Evolutionary conservation across 2,329 filamentous ascomycete genomes (phyloP).

Genomic region (Aschersonia sp.): DNA sequence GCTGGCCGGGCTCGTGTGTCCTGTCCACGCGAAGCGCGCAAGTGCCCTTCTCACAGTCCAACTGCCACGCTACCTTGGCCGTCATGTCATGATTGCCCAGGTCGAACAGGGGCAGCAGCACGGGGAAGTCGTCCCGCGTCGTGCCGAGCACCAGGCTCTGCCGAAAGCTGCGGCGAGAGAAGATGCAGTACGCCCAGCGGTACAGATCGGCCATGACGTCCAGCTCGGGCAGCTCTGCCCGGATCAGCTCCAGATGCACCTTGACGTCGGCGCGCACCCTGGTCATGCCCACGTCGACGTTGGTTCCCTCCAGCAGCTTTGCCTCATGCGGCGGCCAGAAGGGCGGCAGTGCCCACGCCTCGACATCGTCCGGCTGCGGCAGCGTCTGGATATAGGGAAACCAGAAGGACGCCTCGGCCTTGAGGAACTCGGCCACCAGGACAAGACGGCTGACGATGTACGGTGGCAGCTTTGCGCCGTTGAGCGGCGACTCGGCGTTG

Average conservation of each 20-base stretch:
- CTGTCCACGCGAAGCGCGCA: constrained; percentile 30
- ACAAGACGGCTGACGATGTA: constrained; percentile 55
- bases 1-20: constrained; percentile 33
- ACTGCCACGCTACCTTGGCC: constrained; percentile 44
- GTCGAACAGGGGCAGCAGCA: constrained; percentile 58
- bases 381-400: constrained; percentile 51
- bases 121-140: constrained; percentile 40
- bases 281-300: constrained; percentile 31
- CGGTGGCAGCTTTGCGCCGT: constrained; percentile 28
- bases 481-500: constrained; percentile 33
- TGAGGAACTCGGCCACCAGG: constrained; percentile 52
- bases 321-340: constrained; percentile 50
- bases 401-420: constrained; percentile 47
- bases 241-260: constrained; percentile 16
- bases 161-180: constrained; percentile 50
- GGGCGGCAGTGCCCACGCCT: constrained; percentile 40
- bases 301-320: constrained; percentile 39
- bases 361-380: constrained; percentile 38
- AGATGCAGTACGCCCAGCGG: constrained; percentile 50
- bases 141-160: constrained; percentile 37
- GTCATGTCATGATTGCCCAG: constrained; percentile 56
- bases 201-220: constrained; percentile 37
- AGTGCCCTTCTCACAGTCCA: constrained; percentile 19
- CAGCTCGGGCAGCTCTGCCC: not conserved
- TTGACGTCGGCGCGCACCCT: constrained; percentile 32